Conservation (phyloP, 2,329 filamentous ascomycete genomes). For the Zymoseptoria ardabiliae region DNA sequence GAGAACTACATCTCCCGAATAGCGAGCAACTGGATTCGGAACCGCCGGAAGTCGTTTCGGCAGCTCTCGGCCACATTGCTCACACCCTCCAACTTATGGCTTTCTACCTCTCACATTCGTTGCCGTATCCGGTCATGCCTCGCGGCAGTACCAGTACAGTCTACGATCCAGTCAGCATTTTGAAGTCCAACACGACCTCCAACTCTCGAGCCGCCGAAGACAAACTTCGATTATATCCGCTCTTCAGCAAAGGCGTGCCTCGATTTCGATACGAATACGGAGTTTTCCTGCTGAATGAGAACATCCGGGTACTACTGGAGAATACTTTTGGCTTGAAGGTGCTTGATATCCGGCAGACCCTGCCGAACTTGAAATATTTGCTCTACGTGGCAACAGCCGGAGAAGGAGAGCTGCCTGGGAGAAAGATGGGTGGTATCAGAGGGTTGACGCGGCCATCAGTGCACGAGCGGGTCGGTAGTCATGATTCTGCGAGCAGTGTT, state of each 20-base stretch:
- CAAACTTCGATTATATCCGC: conserved; percentile 56
- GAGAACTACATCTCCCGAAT: conserved; percentile 70
- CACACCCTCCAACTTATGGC: conserved; percentile 69
- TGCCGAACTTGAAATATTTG: conserved; percentile 90
- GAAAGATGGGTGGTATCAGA: conserved; percentile 48
- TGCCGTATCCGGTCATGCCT: conserved; percentile 72
- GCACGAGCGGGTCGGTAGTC: conserved; percentile 17
- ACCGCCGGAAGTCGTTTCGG: conserved; percentile 66
- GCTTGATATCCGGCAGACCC: conserved; percentile 81
- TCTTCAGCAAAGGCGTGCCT: conserved; percentile 61
- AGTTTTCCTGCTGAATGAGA: conserved; percentile 93
- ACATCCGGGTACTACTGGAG: conserved; percentile 66
- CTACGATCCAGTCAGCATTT: conserved; percentile 58
- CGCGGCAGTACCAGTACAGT: conserved; percentile 69
- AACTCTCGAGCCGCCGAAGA: conserved; percentile 17
- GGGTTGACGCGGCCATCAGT: conserved; percentile 33
- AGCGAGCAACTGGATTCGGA: conserved; percentile 61
- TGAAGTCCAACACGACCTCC: conserved; percentile 20
- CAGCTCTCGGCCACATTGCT: conserved; percentile 72
- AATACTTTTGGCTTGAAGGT: conserved; percentile 65
- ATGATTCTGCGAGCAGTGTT: conserved; percentile 19
- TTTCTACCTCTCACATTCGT: conserved; percentile 68
- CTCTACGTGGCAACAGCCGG: conserved; percentile 84
- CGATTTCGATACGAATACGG: conserved; percentile 93
- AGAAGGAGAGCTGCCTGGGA: conserved; percentile 51